Conservation (phyloP, 768 basidiomycete species). For the Boletus huronensis region DNA sequence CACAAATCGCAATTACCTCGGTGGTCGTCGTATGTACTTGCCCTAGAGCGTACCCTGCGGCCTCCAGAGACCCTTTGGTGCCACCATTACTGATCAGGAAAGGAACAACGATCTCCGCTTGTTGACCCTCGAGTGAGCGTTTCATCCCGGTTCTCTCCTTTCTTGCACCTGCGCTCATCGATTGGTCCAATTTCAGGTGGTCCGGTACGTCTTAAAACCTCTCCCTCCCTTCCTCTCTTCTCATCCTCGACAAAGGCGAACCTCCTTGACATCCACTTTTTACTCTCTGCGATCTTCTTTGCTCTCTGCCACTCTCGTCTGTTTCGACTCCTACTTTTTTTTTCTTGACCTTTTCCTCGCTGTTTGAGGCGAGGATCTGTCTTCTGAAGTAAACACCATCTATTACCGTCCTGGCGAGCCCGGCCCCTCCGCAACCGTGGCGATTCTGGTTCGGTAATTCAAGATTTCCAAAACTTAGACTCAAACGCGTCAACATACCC, state of each 20-base stretch:
- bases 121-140: conserved; percentile 70
- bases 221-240: conserved; percentile 3
- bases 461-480: conserved; percentile 36
- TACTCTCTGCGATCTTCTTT: conserved; percentile 3
- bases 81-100: conserved; percentile 74
- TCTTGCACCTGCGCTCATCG: conserved; percentile 14
- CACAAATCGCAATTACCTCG: conserved; percentile 13
- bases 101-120: conserved; percentile 79
- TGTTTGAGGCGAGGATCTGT: conserved; percentile 64
- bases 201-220: conserved; percentile 50
- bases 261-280: conserved; percentile 60
- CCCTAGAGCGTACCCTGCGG: conserved; percentile 30
- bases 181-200: conserved; percentile 50
- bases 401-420: conserved; percentile 57
- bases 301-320: conserved; percentile 9
- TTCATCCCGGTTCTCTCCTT: conserved; percentile 20
- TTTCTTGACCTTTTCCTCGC: conserved; percentile 57
- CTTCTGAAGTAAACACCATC: conserved; percentile 48
- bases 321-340: conserved; percentile 15
- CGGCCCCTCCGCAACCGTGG: conserved; percentile 65
- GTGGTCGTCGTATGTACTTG: conserved; percentile 21
- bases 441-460: conserved; percentile 72
- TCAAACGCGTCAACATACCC: conserved; percentile 23
- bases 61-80: conserved; percentile 36
- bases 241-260: conserved; percentile 53